Conservation (phyloP, 176 grass and related monocot species). For the Eragrostis curvula region DNA sequence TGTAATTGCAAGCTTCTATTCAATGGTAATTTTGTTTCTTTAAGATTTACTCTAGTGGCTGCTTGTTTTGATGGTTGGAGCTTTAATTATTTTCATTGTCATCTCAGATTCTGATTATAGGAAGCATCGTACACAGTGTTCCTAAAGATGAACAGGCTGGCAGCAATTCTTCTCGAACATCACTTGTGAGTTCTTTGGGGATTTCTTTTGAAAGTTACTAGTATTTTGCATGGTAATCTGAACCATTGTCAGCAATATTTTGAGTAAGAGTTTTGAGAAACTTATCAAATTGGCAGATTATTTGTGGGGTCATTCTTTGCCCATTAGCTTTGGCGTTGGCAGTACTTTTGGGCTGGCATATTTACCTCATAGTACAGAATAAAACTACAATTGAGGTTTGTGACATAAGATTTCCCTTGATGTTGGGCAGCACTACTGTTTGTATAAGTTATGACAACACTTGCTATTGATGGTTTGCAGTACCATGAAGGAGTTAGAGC, state of each 20-base stretch:
- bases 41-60: conserved; percentile 23
- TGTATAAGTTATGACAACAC: conserved; percentile 25
- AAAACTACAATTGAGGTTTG: conserved; percentile 97
- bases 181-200: conserved; percentile 60
- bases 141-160: conserved; percentile 66
- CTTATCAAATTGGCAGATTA: conserved; percentile 62
- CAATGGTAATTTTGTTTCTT: conserved; percentile 59
- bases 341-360: conserved; percentile 86
- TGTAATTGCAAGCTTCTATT: conserved; percentile 81
- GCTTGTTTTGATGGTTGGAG: not conserved
- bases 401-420: conserved; percentile 16
- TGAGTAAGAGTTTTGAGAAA: conserved; percentile 24
- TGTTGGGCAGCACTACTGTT: conserved; percentile 14
- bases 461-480: conserved; percentile 54
- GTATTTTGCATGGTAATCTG: conserved; percentile 26
- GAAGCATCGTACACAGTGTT: conserved; percentile 58
- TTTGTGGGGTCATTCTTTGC: conserved; percentile 77
- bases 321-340: conserved; percentile 76
- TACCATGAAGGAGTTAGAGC: conserved; percentile 97
- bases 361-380: conserved; percentile 93
- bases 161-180: conserved; percentile 83
- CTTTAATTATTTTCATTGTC: conserved; percentile 34
- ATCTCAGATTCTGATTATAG: conserved; percentile 76
- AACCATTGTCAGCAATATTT: conserved; percentile 20
- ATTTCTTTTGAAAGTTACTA: conserved; percentile 13